Conservation (phyloP, 139 green algal genomes). For the Chlamydomonas urium region DNA sequence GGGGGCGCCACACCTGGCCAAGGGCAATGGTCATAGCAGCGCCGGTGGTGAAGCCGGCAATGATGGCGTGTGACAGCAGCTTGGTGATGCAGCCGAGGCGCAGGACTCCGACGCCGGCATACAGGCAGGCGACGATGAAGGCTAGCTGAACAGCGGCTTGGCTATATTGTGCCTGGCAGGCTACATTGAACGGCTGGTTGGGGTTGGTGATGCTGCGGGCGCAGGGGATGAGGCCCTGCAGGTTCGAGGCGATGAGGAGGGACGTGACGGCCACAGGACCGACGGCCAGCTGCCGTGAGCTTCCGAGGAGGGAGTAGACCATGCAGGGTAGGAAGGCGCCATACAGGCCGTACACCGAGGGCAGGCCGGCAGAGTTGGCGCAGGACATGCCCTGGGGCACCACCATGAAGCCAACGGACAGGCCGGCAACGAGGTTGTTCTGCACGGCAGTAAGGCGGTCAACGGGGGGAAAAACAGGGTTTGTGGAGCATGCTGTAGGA, state of each 20-base stretch:
- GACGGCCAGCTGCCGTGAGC: slow-evolving; percentile 30
- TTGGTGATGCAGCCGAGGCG: slow-evolving; percentile 81
- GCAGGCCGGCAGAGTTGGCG: slow-evolving; percentile 65
- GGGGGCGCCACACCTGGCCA: slow-evolving; percentile 32
- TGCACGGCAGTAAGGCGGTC: not conserved
- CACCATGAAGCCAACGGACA: slow-evolving; percentile 75
- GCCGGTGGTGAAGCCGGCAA: slow-evolving; percentile 81
- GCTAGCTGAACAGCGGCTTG: slow-evolving; percentile 33
- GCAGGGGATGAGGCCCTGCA: slow-evolving; percentile 22
- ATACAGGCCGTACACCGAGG: slow-evolving; percentile 82
- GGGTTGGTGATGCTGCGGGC: slow-evolving; percentile 22
- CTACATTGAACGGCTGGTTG: slow-evolving; percentile 17
- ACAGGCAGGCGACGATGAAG: slow-evolving; percentile 71
- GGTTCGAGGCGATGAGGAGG: slow-evolving; percentile 23
- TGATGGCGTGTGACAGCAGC: slow-evolving; percentile 80
- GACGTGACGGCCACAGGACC: slow-evolving; percentile 33
- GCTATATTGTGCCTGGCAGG: slow-evolving; percentile 30
- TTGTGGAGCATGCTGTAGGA: not conserved
- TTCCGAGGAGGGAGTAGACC: slow-evolving; percentile 72
- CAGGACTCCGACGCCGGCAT: slow-evolving; percentile 68
- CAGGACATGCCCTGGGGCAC: slow-evolving; percentile 69
- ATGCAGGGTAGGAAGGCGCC: slow-evolving; percentile 75
- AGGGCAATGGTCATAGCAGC: slow-evolving; percentile 82
- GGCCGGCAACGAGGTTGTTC: slow-evolving; percentile 59
- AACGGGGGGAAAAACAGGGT: not conserved